Percentiles rank a stretch among this genome's conserved stretches.
Conservation (phyloP, 108 stramenopile genomes). For the Skeletonema grethae region DNA sequence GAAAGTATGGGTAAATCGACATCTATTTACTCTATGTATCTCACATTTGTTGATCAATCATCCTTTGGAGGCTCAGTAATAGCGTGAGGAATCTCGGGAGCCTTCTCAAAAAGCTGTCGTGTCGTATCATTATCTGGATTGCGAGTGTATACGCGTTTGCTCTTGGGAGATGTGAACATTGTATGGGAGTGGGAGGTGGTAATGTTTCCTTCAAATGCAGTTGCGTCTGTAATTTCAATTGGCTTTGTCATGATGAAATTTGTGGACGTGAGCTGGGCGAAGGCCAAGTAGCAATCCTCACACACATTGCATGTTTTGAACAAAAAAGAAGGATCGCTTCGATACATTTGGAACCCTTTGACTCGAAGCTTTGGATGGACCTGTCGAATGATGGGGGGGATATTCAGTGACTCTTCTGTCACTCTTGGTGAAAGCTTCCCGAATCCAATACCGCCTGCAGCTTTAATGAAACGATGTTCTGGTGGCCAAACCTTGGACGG, state of each 20-base stretch:
- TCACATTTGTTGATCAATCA: background rate
- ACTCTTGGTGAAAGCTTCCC: constrained; percentile 43
- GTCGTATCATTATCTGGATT: background rate
- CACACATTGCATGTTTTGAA: constrained; percentile 74
- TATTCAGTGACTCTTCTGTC: constrained; percentile 41
- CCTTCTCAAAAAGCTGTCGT: background rate
- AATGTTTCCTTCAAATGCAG: background rate
- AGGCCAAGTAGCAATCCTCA: constrained; percentile 81
- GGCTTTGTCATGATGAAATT: constrained; percentile 40
- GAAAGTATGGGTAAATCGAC: no score
- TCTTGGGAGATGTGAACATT: background rate
- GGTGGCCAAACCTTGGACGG: constrained; percentile 65
- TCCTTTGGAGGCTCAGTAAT: background rate
- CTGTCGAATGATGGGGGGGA: constrained; percentile 78
- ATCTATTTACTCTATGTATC: no score
- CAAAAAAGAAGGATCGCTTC: constrained; percentile 75
- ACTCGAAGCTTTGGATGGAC: constrained; percentile 65
- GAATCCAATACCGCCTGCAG: constrained; percentile 82
- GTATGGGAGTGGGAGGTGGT: background rate
- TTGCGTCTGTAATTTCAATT: constrained; percentile 5
- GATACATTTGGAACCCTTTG: constrained; percentile 60
- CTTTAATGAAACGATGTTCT: constrained; percentile 58
- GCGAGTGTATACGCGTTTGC: background rate
- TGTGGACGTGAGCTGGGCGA: constrained; percentile 59
- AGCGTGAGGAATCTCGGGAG: background rate